These are phyloP conservation scores for Warburgia ugandensis DNA, from an alignment of 164 flowering plant species.

Conservation along the genomic window DNA sequence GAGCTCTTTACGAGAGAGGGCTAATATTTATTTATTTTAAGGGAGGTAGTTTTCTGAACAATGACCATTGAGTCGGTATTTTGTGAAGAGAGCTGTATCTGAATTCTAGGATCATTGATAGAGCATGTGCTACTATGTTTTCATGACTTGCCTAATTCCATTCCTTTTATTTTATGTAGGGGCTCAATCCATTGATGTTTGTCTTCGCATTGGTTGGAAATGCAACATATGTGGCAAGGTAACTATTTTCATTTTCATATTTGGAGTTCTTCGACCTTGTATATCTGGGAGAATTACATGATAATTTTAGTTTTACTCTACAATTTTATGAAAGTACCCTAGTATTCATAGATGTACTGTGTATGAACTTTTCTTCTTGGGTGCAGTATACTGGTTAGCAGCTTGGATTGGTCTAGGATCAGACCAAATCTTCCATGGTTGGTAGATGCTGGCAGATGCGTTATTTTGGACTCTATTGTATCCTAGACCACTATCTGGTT, in stretches of 20 bases:
- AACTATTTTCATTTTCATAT: neutral
- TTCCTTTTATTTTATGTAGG: neutral
- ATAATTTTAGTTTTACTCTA: neutral
- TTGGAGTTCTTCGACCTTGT: no score
- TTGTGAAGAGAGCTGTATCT: neutral
- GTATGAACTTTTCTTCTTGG: slow-evolving; percentile 1
- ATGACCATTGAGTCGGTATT: no score
- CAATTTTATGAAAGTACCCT: neutral
- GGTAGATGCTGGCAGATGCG: slow-evolving; percentile 77
- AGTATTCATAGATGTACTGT: neutral
- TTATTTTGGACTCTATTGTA: slow-evolving; percentile 63
- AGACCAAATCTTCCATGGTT: slow-evolving; percentile 80
- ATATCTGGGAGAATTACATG: no score
- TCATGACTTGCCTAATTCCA: neutral
- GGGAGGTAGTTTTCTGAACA: no score
- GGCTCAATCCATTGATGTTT: slow-evolving; percentile 77
- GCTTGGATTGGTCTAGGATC: slow-evolving; percentile 58
- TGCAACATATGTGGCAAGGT: slow-evolving; percentile 71
- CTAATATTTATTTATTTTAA: no score
- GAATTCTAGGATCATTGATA: neutral
- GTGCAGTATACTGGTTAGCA: slow-evolving; percentile 69
- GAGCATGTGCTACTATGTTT: no score
- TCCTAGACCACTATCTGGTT: slow-evolving; percentile 31
- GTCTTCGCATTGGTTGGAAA: slow-evolving; percentile 75
- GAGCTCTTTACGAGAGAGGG: no score